A percentile compares a stretch with the other conserved stretches of the same genome.
phyloP scores from a whole-genome alignment of 352 stramenopile species.

The Globisporangium canariense region DNA sequence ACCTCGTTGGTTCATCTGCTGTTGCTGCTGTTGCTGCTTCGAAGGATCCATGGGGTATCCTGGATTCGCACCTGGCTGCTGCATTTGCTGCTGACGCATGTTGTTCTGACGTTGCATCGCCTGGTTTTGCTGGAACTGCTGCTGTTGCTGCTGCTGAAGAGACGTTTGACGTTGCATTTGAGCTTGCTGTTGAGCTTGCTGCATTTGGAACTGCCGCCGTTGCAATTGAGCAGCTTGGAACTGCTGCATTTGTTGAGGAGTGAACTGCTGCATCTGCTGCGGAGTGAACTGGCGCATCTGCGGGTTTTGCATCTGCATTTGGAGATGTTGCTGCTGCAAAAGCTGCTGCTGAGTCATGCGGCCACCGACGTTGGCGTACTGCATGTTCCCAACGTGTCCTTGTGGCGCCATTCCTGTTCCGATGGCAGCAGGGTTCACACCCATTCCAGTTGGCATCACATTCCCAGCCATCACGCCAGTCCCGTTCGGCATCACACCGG shows the following conservation, averaged over 20 bases:
- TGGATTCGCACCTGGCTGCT: slow-evolving; percentile 24
- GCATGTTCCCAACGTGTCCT: slow-evolving; percentile 65
- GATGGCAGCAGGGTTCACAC: slow-evolving; percentile 40
- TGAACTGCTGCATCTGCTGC: slow-evolving; percentile 78
- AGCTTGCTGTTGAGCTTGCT: slow-evolving; percentile 56
- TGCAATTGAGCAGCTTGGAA: slow-evolving; percentile 31
- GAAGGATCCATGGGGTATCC: slow-evolving; percentile 17
- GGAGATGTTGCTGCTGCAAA: slow-evolving; percentile 72
- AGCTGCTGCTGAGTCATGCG: slow-evolving; percentile 83
- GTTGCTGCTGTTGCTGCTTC: slow-evolving; percentile 39
- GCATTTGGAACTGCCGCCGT: slow-evolving; percentile 46
- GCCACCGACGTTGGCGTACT: slow-evolving; percentile 47
- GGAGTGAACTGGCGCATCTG: slow-evolving; percentile 78
- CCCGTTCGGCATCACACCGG: slow-evolving; percentile 28
- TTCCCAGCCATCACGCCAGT: slow-evolving; percentile 41
- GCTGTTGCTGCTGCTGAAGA: slow-evolving; percentile 56
- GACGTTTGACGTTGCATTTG: slow-evolving; percentile 69
- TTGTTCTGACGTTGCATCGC: slow-evolving; percentile 49
- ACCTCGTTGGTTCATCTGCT: slow-evolving; percentile 31
- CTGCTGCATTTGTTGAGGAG: slow-evolving; percentile 27
- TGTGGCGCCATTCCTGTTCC: slow-evolving; percentile 50
- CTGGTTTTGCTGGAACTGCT: slow-evolving; percentile 49
- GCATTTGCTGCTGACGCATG: slow-evolving; percentile 50
- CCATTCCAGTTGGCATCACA: slow-evolving; percentile 36
- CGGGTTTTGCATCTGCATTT: slow-evolving; percentile 77